phyloP scores from a whole-genome alignment of 2,329 filamentous ascomycete genomes.

The Ophiostoma sp. region DNA sequence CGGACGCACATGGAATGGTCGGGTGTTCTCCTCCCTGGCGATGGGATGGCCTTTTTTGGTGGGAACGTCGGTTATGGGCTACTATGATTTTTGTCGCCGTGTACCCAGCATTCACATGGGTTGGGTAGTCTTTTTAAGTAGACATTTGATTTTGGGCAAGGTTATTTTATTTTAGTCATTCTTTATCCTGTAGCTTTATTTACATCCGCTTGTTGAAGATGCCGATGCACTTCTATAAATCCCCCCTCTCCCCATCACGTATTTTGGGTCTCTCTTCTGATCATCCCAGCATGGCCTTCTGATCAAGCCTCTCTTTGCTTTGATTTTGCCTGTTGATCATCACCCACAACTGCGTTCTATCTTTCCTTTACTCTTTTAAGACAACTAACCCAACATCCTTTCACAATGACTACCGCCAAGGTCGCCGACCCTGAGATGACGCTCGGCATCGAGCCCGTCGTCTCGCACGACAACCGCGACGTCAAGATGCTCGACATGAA shows the following conservation, averaged over 20 bases:
- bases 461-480: background rate
- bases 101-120: background rate
- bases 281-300: background rate
- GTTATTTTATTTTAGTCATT: background rate
- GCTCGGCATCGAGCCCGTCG: conserved; percentile 3
- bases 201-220: background rate
- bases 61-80: background rate
- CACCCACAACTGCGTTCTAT: background rate
- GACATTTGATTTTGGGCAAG: background rate
- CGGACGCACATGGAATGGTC: background rate
- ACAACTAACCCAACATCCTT: background rate
- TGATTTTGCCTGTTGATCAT: background rate
- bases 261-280: background rate
- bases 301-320: background rate
- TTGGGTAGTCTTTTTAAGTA: background rate
- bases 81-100: background rate
- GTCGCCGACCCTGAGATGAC: background rate
- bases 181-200: background rate
- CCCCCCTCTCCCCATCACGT: background rate
- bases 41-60: background rate
- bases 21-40: background rate
- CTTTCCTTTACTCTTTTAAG: background rate
- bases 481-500: conserved; percentile 4
- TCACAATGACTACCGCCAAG: conserved; percentile 2
- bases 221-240: background rate